phyloP scores from a whole-genome alignment of 371 early-diverging fungal genomes.

The Basidiobolus heterosporus region DNA sequence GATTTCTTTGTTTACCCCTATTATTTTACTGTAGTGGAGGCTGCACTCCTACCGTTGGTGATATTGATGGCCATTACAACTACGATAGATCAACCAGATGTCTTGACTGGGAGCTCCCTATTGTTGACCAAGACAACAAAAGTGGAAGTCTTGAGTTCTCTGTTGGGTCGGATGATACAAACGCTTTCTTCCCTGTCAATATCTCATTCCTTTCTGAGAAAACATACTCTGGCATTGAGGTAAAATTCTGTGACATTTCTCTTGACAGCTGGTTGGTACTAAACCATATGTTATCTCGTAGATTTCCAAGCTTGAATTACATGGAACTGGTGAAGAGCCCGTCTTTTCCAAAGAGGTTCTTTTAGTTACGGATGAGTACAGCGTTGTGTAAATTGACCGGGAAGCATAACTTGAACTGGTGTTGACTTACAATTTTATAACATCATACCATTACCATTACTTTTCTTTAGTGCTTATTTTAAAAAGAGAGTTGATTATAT shows the following conservation, averaged over 20 bases:
- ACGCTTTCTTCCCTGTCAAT: constrained; percentile 76
- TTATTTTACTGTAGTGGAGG: constrained; percentile 25
- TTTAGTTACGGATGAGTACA: constrained; percentile 5
- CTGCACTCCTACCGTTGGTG: constrained; percentile 49
- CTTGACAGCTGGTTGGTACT: no score
- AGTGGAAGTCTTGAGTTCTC: constrained; percentile 77
- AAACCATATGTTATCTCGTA: no score
- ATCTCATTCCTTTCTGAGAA: constrained; percentile 56
- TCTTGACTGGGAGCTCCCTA: constrained; percentile 77
- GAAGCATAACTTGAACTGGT: no score
- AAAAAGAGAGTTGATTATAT: no score
- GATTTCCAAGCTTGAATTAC: neutral
- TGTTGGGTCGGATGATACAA: constrained; percentile 59
- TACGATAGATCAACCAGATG: constrained; percentile 47
- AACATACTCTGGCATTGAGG: constrained; percentile 59
- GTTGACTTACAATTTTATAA: no score
- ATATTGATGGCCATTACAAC: constrained; percentile 62
- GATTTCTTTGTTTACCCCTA: neutral
- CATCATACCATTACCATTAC: no score
- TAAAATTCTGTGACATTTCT: constrained; percentile 10
- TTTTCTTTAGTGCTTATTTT: no score
- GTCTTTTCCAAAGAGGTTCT: constrained; percentile 5
- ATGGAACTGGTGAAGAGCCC: constrained; percentile 3
- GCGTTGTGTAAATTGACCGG: constrained; percentile 3
- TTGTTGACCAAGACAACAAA: constrained; percentile 53